Percentiles rank a stretch among this genome's conserved stretches.
These are phyloP conservation scores for Nigrospora oryzae DNA, from an alignment of 2,329 filamentous ascomycete genomes.

Conservation along the genomic window DNA sequence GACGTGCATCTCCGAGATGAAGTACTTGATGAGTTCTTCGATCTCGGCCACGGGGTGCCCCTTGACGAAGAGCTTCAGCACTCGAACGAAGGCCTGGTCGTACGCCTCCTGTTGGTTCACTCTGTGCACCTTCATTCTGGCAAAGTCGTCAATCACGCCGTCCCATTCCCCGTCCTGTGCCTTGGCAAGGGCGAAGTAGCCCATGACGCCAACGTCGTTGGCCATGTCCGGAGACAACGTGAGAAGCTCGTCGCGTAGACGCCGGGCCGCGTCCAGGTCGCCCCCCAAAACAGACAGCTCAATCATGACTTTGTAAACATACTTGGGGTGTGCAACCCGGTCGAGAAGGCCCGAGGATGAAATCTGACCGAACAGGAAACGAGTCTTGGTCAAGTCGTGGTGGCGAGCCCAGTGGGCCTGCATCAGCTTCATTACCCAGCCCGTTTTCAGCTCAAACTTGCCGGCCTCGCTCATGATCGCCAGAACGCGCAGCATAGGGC, in stretches of 20 bases:
- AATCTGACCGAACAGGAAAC: slow-evolving; percentile 18
- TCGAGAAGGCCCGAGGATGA: slow-evolving; percentile 13
- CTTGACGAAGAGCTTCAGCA: slow-evolving; percentile 29
- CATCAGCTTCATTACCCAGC: slow-evolving; percentile 28
- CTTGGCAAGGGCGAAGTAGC: slow-evolving; percentile 24
- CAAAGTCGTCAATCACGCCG: slow-evolving; percentile 24
- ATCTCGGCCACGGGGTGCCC: slow-evolving; percentile 29
- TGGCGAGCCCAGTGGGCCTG: slow-evolving; percentile 23
- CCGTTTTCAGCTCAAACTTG: slow-evolving; percentile 14
- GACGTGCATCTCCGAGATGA: slow-evolving; percentile 23
- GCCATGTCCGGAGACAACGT: slow-evolving; percentile 14
- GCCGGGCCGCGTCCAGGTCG: slow-evolving; percentile 18
- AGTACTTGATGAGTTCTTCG: slow-evolving; percentile 29
- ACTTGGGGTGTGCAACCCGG: slow-evolving; percentile 15
- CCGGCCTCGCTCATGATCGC: slow-evolving; percentile 11
- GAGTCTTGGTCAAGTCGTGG: slow-evolving; percentile 13
- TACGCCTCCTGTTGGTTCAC: slow-evolving; percentile 10
- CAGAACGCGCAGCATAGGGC: slow-evolving; percentile 19
- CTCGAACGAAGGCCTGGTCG: slow-evolving; percentile 23
- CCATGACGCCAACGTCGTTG: slow-evolving; percentile 23
- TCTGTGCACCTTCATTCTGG: slow-evolving; percentile 10
- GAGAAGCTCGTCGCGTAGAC: slow-evolving; percentile 18
- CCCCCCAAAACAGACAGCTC: slow-evolving; percentile 29
- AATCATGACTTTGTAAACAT: slow-evolving; percentile 28
- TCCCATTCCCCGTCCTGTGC: slow-evolving; percentile 33